Evolutionary conservation across 2,329 filamentous ascomycete genomes (phyloP).

Genomic region (Trichoderma sp.): DNA sequence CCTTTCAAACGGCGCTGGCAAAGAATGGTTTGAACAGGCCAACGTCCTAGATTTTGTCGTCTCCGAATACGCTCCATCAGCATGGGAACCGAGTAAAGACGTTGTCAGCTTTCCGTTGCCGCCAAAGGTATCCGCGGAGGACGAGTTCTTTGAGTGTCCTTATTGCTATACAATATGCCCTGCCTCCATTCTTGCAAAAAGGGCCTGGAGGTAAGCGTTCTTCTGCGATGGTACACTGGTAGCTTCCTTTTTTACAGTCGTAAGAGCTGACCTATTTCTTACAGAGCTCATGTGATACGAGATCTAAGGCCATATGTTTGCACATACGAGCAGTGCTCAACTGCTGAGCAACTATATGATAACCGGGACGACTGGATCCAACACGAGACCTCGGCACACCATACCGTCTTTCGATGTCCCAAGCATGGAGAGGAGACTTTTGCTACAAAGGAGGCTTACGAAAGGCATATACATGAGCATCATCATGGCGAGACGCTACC

Average conservation of each 20-base stretch:
- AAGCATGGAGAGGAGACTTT: slow-evolving; percentile 3
- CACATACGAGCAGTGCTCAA: slow-evolving; percentile 16
- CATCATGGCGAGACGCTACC: background rate
- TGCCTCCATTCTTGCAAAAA: slow-evolving; percentile 5
- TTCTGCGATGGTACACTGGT: background rate
- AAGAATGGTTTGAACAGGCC: background rate
- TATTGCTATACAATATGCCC: slow-evolving; percentile 26
- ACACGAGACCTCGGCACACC: slow-evolving; percentile 9
- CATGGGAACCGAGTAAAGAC: slow-evolving; percentile 22
- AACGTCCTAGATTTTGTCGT: background rate
- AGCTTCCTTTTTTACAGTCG: background rate
- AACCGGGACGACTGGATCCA: slow-evolving; percentile 20
- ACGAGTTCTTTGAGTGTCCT: slow-evolving; percentile 22
- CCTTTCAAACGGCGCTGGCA: background rate
- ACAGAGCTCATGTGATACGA: slow-evolving; percentile 21
- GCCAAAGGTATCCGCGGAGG: background rate
- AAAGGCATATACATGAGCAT: background rate
- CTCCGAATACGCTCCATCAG: slow-evolving; percentile 22
- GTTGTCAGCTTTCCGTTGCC: slow-evolving; percentile 19
- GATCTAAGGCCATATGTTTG: slow-evolving; percentile 23
- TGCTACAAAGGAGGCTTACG: background rate
- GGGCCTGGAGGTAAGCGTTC: slow-evolving; percentile 18
- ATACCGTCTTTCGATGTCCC: background rate
- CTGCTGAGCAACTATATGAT: slow-evolving; percentile 17
- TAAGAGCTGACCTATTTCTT: background rate